phyloP scores from a whole-genome alignment of 1,139 yeast genomes.

The Sugiyamaella neomexicana region DNA sequence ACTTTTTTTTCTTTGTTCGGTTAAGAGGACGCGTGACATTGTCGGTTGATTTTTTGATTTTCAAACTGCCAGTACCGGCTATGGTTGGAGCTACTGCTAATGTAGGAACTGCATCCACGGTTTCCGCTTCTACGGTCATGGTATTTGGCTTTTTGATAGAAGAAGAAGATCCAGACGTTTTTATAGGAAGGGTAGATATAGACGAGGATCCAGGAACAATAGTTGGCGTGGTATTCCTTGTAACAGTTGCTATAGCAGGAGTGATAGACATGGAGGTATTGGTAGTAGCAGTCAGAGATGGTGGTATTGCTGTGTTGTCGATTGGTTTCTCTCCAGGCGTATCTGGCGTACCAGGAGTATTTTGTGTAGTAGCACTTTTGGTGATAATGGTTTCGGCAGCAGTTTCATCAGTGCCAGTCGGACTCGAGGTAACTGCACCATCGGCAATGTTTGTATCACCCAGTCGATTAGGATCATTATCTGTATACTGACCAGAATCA shows the following conservation, averaged over 20 bases:
- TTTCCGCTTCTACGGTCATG: constrained; percentile 48
- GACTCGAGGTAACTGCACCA: background rate
- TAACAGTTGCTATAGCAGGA: constrained; percentile 3
- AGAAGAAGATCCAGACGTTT: constrained; percentile 6
- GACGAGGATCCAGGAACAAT: constrained; percentile 13
- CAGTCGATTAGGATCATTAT: constrained; percentile 1
- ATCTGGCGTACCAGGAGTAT: constrained; percentile 14
- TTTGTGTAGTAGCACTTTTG: constrained; percentile 5
- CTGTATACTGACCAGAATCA: background rate
- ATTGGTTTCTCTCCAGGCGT: background rate
- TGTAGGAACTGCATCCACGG: constrained; percentile 43
- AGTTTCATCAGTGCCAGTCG: background rate
- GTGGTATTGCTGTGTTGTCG: background rate
- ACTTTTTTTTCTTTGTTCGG: constrained; percentile 32
- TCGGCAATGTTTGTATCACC: background rate
- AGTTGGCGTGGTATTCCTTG: background rate
- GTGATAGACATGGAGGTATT: background rate
- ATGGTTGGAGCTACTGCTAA: constrained; percentile 36
- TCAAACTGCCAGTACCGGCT: constrained; percentile 24
- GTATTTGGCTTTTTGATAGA: constrained; percentile 24
- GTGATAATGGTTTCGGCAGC: background rate
- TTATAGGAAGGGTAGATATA: constrained; percentile 14
- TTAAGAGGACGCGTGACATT: constrained; percentile 31
- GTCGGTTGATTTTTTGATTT: constrained; percentile 39
- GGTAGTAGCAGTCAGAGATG: background rate